These are phyloP conservation scores for Fusarium decemcellulare DNA, from an alignment of 2,329 filamentous ascomycete genomes.

Conservation along the genomic window DNA sequence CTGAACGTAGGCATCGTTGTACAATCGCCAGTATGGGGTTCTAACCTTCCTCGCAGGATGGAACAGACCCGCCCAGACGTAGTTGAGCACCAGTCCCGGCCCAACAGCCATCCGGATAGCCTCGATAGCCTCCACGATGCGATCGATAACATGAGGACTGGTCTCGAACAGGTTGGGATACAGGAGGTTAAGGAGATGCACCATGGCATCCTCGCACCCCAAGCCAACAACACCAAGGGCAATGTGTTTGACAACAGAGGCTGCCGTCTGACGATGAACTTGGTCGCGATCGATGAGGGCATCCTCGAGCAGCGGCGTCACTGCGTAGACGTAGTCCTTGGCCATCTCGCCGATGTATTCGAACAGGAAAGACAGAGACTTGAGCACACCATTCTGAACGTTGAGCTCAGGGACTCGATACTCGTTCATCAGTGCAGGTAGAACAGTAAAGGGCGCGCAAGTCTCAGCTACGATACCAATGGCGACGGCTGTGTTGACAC, in stretches of 20 bases:
- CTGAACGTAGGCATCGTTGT: slow-evolving; percentile 97
- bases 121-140: slow-evolving; percentile 97
- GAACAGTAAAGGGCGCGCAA: slow-evolving; percentile 96
- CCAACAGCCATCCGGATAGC: slow-evolving; percentile 95
- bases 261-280: slow-evolving; percentile 96
- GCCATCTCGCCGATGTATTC: slow-evolving; percentile 99
- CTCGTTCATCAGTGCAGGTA: slow-evolving; percentile 99
- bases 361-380: slow-evolving; percentile 96
- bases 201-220: slow-evolving; percentile 98
- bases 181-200: slow-evolving; percentile 95
- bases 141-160: slow-evolving; percentile 97
- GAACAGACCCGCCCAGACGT: slow-evolving; percentile 97
- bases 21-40: slow-evolving; percentile 94
- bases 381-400: slow-evolving; percentile 98
- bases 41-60: slow-evolving; percentile 96
- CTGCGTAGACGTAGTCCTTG: slow-evolving; percentile 99
- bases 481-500: slow-evolving; percentile 97
- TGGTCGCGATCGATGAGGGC: slow-evolving; percentile 98
- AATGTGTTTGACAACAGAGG: slow-evolving; percentile 97
- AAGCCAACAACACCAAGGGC: slow-evolving; percentile 97
- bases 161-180: slow-evolving; percentile 99
- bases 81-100: slow-evolving; percentile 94
- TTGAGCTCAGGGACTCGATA: slow-evolving; percentile 98
- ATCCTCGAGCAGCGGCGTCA: slow-evolving; percentile 95
- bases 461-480: slow-evolving; percentile 99